Percentiles rank a stretch among this genome's conserved stretches.
Conservation (phyloP, 805 yeast species). For the Lachancea waltii region DNA sequence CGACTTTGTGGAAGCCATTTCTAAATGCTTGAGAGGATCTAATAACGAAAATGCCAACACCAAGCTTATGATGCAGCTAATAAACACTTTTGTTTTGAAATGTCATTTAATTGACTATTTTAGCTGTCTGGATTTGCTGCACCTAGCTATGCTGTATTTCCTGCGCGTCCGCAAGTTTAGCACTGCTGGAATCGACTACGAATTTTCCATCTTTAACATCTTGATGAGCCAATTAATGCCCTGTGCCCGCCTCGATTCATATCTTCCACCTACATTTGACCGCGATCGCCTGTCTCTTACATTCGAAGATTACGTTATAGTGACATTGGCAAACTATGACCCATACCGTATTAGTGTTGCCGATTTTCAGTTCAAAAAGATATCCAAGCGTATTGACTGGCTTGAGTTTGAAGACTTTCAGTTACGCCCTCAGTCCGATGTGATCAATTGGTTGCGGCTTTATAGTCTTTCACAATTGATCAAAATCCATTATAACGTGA, state of each 20-base stretch:
- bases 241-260: slow-evolving; percentile 18
- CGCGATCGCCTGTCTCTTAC: slow-evolving; percentile 4
- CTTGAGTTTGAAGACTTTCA: slow-evolving; percentile 17
- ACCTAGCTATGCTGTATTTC: slow-evolving; percentile 35
- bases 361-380: slow-evolving; percentile 1
- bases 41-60: slow-evolving; percentile 29
- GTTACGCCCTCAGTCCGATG: slow-evolving; percentile 9
- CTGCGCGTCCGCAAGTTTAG: slow-evolving; percentile 36
- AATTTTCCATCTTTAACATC: slow-evolving; percentile 41
- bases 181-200: slow-evolving; percentile 38
- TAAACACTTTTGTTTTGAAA: slow-evolving; percentile 41
- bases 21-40: slow-evolving; percentile 18
- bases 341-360: slow-evolving; percentile 9
- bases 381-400: slow-evolving; percentile 10
- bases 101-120: slow-evolving; percentile 37
- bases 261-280: slow-evolving; percentile 4
- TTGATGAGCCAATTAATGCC: slow-evolving; percentile 38
- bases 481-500: slow-evolving; percentile 12
- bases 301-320: slow-evolving; percentile 16
- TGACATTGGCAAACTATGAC: slow-evolving; percentile 12
- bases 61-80: slow-evolving; percentile 35
- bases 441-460: slow-evolving; percentile 18
- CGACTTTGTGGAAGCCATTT: slow-evolving; percentile 16
- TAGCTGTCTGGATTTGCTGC: slow-evolving; percentile 35
- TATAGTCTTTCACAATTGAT: slow-evolving; percentile 16